These are phyloP conservation scores for Colletotrichum echinochloae DNA, from an alignment of 2,329 filamentous ascomycete species.

Conservation along the genomic window DNA sequence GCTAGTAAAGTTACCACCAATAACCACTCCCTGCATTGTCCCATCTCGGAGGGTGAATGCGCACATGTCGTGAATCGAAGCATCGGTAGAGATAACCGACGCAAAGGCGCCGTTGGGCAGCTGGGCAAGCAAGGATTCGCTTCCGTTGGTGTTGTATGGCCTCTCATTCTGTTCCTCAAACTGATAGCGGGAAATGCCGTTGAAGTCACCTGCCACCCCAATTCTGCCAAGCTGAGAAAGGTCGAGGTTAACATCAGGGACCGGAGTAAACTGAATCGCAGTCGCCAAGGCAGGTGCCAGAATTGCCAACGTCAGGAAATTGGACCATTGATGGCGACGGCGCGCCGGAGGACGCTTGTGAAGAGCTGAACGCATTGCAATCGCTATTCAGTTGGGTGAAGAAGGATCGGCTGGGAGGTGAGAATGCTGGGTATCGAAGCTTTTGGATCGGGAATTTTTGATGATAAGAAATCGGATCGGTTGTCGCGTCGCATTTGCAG, in stretches of 20 bases:
- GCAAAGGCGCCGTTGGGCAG: constrained; percentile 89
- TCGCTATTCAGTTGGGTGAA: constrained; percentile 5
- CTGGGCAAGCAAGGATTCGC: constrained; percentile 81
- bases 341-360: constrained; percentile 57
- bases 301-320: constrained; percentile 56
- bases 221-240: constrained; percentile 83
- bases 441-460: constrained; percentile 18
- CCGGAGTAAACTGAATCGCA: constrained; percentile 70
- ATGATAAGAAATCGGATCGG: constrained; percentile 6
- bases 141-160: constrained; percentile 77
- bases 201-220: constrained; percentile 89
- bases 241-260: constrained; percentile 80
- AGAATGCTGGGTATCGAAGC: constrained; percentile 24
- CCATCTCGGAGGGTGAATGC: constrained; percentile 76
- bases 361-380: constrained; percentile 62
- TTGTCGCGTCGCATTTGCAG: constrained; percentile 36
- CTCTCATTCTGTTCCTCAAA: constrained; percentile 83
- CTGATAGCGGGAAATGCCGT: constrained; percentile 89
- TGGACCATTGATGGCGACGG: constrained; percentile 49
- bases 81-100: constrained; percentile 81
- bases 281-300: constrained; percentile 57
- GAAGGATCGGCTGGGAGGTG: neutral
- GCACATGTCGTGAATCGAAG: constrained; percentile 90
- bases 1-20: constrained; percentile 97
- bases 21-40: constrained; percentile 77